phyloP scores from a whole-genome alignment of 257 asterid genomes.

The Rauvolfia tetraphylla region DNA sequence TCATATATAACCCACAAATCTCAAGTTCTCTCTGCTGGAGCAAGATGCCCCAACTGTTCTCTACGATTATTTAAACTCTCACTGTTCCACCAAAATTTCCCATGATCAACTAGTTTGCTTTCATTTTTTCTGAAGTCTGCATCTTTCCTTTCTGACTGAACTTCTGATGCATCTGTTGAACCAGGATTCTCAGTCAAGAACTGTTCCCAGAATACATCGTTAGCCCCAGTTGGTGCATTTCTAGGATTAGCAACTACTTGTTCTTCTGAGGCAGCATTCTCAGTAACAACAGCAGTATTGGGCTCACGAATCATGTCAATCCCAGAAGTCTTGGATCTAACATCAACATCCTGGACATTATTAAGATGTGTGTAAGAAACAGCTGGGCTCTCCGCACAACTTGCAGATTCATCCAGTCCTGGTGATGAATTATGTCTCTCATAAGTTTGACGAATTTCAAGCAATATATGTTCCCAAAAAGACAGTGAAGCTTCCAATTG shows the following conservation, averaged over 20 bases:
- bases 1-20: background rate
- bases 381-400: constrained; percentile 46
- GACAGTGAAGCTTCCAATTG: constrained; percentile 56
- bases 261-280: constrained; percentile 33
- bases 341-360: constrained; percentile 34
- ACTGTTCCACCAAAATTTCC: constrained; percentile 59
- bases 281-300: constrained; percentile 26
- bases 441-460: constrained; percentile 39
- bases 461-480: constrained; percentile 58
- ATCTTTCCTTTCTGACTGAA: constrained; percentile 43
- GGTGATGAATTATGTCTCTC: constrained; percentile 34
- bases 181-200: constrained; percentile 93
- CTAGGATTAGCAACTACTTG: constrained; percentile 30
- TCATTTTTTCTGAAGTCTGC: constrained; percentile 41
- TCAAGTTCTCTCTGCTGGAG: constrained; percentile 80
- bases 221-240: constrained; percentile 53
- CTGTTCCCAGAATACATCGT: constrained; percentile 94
- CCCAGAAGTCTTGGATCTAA: constrained; percentile 35
- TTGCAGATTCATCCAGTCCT: constrained; percentile 46
- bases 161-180: constrained; percentile 47
- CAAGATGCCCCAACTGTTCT: constrained; percentile 77
- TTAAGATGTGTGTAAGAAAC: constrained; percentile 54
- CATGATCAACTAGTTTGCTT: constrained; percentile 43
- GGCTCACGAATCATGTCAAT: constrained; percentile 75
- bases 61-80: constrained; percentile 60